These are phyloP conservation scores for Kwoniella botswanensis DNA, from an alignment of 768 basidiomycete species.

Conservation along the genomic window DNA sequence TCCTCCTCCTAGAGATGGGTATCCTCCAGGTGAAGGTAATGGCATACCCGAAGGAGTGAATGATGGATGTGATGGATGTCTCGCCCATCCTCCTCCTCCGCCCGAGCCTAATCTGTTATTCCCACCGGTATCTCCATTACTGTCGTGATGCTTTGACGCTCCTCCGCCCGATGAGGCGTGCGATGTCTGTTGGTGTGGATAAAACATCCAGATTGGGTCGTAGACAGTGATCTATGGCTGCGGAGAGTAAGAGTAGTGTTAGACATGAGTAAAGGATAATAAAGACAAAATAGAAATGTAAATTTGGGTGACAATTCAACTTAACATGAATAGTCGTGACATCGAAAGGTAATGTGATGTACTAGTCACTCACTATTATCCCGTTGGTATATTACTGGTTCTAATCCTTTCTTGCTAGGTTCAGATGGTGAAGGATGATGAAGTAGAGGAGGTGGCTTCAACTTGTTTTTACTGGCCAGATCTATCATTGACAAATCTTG, in stretches of 20 bases:
- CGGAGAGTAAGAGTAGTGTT: neutral
- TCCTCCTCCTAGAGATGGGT: constrained; percentile 26
- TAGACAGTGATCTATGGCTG: neutral
- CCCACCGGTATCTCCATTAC: constrained; percentile 26
- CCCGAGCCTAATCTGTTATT: constrained; percentile 19
- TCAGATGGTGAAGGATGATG: constrained; percentile 1
- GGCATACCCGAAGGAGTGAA: constrained; percentile 36
- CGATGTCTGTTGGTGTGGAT: constrained; percentile 35
- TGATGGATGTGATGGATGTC: constrained; percentile 26
- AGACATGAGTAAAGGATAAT: neutral
- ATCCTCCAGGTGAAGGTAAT: constrained; percentile 28
- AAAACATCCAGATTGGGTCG: constrained; percentile 36
- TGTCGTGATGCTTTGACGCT: constrained; percentile 41
- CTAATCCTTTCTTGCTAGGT: neutral
- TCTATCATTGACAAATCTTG: constrained; percentile 17
- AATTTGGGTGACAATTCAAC: neutral
- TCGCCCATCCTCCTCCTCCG: constrained; percentile 31
- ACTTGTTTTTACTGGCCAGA: constrained; percentile 11
- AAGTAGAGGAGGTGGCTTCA: constrained; percentile 13
- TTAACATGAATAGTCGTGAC: neutral
- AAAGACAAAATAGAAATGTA: neutral
- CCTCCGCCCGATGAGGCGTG: constrained; percentile 27
- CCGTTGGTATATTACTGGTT: neutral
- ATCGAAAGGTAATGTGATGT: neutral
- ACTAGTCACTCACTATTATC: constrained; percentile 6